These are phyloP conservation scores for Fusarium metavorans DNA, from an alignment of 2,329 filamentous ascomycete species.

Conservation along the genomic window DNA sequence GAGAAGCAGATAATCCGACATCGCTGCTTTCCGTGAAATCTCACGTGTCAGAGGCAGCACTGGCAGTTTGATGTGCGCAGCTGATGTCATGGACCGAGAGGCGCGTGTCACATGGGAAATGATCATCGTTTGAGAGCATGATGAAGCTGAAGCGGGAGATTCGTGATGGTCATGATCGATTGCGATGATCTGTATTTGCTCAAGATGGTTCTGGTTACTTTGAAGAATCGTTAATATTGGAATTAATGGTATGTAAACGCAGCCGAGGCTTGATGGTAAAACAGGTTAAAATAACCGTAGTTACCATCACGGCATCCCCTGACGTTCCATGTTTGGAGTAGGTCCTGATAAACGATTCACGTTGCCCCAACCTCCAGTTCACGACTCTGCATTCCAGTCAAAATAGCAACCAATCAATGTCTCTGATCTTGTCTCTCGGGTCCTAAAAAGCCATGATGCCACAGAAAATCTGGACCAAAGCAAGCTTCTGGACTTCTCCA, in stretches of 20 bases:
- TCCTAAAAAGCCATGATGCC: neutral
- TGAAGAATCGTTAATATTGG: neutral
- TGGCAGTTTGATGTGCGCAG: neutral
- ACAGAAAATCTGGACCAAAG: slow-evolving; percentile 29
- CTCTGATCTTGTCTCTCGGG: slow-evolving; percentile 13
- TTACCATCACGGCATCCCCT: slow-evolving; percentile 15
- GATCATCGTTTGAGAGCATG: slow-evolving; percentile 11
- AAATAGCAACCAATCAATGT: slow-evolving; percentile 19
- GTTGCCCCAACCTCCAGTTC: slow-evolving; percentile 2
- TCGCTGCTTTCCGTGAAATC: neutral
- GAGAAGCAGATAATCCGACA: slow-evolving; percentile 21
- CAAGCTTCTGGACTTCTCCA: slow-evolving; percentile 38
- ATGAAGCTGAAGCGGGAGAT: neutral
- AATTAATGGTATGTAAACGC: neutral
- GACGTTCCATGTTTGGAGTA: slow-evolving; percentile 34
- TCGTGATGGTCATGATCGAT: neutral
- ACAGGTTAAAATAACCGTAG: neutral
- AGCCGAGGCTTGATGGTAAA: neutral
- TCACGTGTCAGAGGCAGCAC: slow-evolving; percentile 31
- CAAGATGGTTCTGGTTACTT: neutral
- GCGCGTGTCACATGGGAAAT: slow-evolving; percentile 33
- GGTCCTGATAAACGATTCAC: neutral
- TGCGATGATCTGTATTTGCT: neutral
- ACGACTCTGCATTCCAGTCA: neutral
- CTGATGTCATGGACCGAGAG: slow-evolving; percentile 40